Percentiles rank a stretch among this genome's conserved stretches.
These are phyloP conservation scores for Brassica balearica DNA, from an alignment of 441 rosid genomes.

Conservation along the genomic window DNA sequence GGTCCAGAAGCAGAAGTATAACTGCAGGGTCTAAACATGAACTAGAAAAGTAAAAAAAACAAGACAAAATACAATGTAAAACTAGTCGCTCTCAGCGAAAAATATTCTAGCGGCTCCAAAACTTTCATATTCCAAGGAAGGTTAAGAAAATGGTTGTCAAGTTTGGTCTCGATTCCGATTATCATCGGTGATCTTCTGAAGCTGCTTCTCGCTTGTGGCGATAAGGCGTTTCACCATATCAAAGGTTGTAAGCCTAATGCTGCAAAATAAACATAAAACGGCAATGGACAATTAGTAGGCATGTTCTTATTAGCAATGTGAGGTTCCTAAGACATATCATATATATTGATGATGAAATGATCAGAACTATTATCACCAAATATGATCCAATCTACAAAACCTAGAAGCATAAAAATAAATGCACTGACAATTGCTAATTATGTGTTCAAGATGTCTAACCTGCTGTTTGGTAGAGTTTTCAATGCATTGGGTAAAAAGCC, in stretches of 20 bases:
- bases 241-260: constrained; percentile 89
- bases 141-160: background rate
- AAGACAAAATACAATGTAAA: constrained; percentile 10
- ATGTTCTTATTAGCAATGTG: background rate
- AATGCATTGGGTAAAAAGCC: constrained; percentile 93
- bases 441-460: constrained; percentile 50
- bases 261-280: constrained; percentile 45
- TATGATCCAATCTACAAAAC: constrained; percentile 9
- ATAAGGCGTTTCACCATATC: constrained; percentile 84
- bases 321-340: background rate
- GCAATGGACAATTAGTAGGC: constrained; percentile 4
- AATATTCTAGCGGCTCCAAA: constrained; percentile 14
- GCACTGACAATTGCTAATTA: background rate
- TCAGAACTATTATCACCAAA: constrained; percentile 4
- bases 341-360: background rate
- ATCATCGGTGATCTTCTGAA: constrained; percentile 42
- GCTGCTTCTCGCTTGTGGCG: constrained; percentile 53
- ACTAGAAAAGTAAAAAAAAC: background rate
- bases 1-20: constrained; percentile 28
- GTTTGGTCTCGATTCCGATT: constrained; percentile 40
- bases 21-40: background rate
- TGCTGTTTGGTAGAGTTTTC: constrained; percentile 94
- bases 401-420: background rate
- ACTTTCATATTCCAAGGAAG: background rate
- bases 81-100: constrained; percentile 18